Base-by-base conservation (phyloP, 371 early-diverging fungal genomes). In the Mortierella sp. region DNA sequence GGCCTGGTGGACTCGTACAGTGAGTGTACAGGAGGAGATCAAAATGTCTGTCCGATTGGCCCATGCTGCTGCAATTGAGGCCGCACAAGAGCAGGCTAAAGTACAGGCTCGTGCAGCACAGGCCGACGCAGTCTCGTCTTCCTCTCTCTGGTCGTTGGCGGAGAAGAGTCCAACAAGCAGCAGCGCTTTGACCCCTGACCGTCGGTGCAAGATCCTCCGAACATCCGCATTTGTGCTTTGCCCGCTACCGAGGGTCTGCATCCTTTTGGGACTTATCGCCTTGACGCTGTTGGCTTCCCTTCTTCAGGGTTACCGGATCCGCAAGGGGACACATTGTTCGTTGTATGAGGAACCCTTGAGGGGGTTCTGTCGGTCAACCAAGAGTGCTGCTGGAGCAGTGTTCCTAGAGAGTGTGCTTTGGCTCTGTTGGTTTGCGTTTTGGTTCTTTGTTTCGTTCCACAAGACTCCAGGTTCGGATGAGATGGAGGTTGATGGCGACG, bases 321-420 rank as follows among this genome's bases (percentile, higher is more conserved):
- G 77, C 28, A 72, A 60, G 0, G 81, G 73, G 42, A 58, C 42
- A 11, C 45, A 42, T 21, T 81, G 77, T 60, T 31, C 24, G 11
- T 42, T 50, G 24, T 77, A 65, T 42, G 76, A 24, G 42, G 55
- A 74, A 38, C 28, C 73, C 28, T n/a, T 74, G 38, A 19, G 24
- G 1, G 50, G 63, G 10, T 75, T 72, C 38, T 78, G 79, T 44
- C 31, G 44, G 45, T 65, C 73, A 1, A 82, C 70, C 47, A 72
- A 63, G 60, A n/a, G 48, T 16, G 79, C 82, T 3, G 76, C 72
- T 21, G 63, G 63, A 4, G 38, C 79, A 6, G 31, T 31, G 54
- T 78, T 82, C 45, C 58, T 82, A 10, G 21, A 70, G 10, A 78
- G 82, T 31, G 47, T 75, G 7, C 73, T 82, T 19, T 82, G 82